Evolutionary conservation across 257 asterid genomes (phyloP), one percentile per base, ranked within the genome.

Genomic region (Solanum habrochaites): DNA sequence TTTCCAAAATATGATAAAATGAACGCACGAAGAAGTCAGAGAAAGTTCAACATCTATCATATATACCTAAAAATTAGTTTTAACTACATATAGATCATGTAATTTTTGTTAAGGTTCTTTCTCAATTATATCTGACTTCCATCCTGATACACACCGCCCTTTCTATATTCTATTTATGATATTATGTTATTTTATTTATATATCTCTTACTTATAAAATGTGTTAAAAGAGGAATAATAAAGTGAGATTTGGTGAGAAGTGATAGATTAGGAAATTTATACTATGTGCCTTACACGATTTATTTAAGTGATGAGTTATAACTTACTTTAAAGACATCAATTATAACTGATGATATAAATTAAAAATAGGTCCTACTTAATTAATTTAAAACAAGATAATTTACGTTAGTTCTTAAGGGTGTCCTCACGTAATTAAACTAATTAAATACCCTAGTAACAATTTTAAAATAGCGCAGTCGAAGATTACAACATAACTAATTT

Each of bases 241-340:
- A 85, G n/a, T 18, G 83, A 86, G 89, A 90, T 92, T 93, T 93
- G 97, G 93, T 93, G 91, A 83, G 93, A 89, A 88, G 91, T 94
- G 86, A 88, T 86, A 83, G 88, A 92, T 80, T 93, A 93, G 74
- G 88, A 40, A 67, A 2, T 18, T 18, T 70, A 91, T 88, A 52
- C 91, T 86, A 87, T 83, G 87, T 88, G 86, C 85, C 90, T 89
- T 86, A 92, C 89, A 58, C 49, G 66, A 43, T 21, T 9, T 39
- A 35, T 45, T 29, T 66, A 37, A n/a, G 40, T 86, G 49, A 56
- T 56, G 10, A 82, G 60, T 8, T 32, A 18, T 23, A 8, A 3
- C 2, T 39, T 66, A 47, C 40, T 25, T n/a, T 47, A 62, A 62
- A 84, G 18, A 84, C 8, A 40, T 66, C 39, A 45, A n/a, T 42